Evolutionary conservation across 331 rosid species (phyloP).

Genomic region (Erythrophleum ivorense): DNA sequence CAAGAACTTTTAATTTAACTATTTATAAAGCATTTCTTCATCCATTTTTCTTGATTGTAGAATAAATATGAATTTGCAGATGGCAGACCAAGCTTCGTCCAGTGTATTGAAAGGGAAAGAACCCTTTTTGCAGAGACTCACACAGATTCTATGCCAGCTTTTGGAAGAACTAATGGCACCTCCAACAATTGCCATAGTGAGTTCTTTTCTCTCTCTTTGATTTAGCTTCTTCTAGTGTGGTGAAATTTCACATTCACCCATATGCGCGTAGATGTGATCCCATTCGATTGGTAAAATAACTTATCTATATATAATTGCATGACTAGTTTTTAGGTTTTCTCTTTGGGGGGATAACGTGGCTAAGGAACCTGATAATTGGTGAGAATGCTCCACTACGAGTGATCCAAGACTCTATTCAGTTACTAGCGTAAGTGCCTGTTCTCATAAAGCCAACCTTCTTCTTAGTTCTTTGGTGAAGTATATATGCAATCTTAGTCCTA

Average conservation of each 20-base stretch:
- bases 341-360: slow-evolving; percentile 68
- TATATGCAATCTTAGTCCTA: too few relatives aligned
- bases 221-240: too few relatives aligned
- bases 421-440: slow-evolving; percentile 63
- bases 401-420: slow-evolving; percentile 62
- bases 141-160: slow-evolving; percentile 41
- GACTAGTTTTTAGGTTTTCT: slow-evolving; percentile 76
- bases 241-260: too few relatives aligned
- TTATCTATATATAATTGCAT: too few relatives aligned
- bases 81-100: slow-evolving; percentile 37
- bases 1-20: neutral
- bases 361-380: slow-evolving; percentile 64
- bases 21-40: too few relatives aligned
- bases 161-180: slow-evolving; percentile 71
- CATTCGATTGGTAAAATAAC: too few relatives aligned
- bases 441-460: too few relatives aligned
- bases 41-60: slow-evolving; percentile 13
- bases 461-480: too few relatives aligned
- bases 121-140: slow-evolving; percentile 46
- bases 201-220: slow-evolving; percentile 30
- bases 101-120: neutral
- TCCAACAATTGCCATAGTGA: slow-evolving; percentile 73
- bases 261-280: too few relatives aligned
- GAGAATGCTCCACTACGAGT: slow-evolving; percentile 69
- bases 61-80: slow-evolving; percentile 48